These are phyloP conservation scores for Fusarium papillatum DNA, from an alignment of 2,329 filamentous ascomycete species.

Conservation along the genomic window DNA sequence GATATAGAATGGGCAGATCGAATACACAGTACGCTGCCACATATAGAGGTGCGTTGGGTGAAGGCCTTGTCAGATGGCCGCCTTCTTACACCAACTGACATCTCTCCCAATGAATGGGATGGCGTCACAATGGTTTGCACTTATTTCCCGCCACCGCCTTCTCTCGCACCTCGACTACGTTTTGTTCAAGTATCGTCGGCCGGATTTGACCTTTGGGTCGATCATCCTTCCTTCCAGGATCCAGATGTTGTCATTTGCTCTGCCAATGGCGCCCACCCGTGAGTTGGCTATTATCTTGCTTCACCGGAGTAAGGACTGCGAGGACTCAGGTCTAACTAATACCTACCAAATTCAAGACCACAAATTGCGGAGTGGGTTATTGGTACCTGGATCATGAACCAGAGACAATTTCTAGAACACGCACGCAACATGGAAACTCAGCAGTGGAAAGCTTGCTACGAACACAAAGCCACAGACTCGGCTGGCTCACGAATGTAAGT, in stretches of 20 bases:
- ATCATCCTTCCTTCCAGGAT: not conserved
- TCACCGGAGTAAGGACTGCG: too few relatives aligned
- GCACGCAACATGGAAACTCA: not conserved
- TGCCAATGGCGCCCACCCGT: not conserved
- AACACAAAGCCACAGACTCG: not conserved
- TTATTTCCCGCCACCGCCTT: not conserved
- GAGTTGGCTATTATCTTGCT: not conserved
- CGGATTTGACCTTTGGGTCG: not conserved
- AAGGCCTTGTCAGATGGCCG: not conserved
- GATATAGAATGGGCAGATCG: not conserved
- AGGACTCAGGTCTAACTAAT: too few relatives aligned
- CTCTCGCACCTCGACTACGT: not conserved
- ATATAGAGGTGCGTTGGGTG: not conserved
- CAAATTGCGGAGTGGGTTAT: conserved; percentile 4
- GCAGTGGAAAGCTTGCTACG: not conserved
- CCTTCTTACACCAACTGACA: not conserved
- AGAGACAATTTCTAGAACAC: not conserved
- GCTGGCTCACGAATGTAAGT: not conserved
- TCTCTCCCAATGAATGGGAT: conserved; percentile 1
- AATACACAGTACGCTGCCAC: not conserved
- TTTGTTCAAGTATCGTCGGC: not conserved
- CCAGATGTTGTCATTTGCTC: not conserved
- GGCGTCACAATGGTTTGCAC: not conserved
- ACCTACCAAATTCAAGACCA: not conserved
- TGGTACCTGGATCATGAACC: conserved; percentile 3